Conservation (phyloP, 805 yeast genomes). For the Cyberlindnera misumaiensis region DNA sequence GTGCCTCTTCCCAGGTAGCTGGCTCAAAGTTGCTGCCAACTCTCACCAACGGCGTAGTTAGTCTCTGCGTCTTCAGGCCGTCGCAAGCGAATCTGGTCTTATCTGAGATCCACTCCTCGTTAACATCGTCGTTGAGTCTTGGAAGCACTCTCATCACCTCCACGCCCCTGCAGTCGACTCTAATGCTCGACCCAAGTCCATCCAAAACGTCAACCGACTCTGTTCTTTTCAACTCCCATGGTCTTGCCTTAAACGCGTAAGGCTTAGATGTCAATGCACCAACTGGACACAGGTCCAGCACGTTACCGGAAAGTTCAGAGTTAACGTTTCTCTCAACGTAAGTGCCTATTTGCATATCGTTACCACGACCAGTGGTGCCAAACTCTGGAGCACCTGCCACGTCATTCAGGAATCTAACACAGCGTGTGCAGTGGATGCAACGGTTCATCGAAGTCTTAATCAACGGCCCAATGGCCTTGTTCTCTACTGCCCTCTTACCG, state of each 20-base stretch:
- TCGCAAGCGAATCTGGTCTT: conserved; percentile 82
- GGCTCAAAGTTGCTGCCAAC: conserved; percentile 61
- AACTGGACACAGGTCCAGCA: conserved; percentile 84
- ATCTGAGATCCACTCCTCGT: conserved; percentile 90
- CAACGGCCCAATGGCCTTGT: conserved; percentile 84
- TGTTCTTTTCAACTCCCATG: conserved; percentile 89
- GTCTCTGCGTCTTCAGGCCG: conserved; percentile 79
- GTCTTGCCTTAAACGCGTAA: conserved; percentile 86
- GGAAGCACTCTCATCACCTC: conserved; percentile 86
- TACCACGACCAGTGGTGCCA: conserved; percentile 86
- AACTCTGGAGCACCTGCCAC: conserved; percentile 91
- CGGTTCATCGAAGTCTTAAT: conserved; percentile 89
- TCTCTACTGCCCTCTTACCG: conserved; percentile 87
- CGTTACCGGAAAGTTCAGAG: conserved; percentile 81
- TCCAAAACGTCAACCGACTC: conserved; percentile 82
- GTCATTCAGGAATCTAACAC: conserved; percentile 84
- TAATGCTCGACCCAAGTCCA: conserved; percentile 73
- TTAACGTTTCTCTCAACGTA: conserved; percentile 79
- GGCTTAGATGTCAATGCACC: conserved; percentile 90
- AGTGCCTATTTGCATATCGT: conserved; percentile 88
- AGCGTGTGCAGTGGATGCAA: conserved; percentile 88
- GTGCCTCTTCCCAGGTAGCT: conserved; percentile 85
- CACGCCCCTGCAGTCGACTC: conserved; percentile 82
- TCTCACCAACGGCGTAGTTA: conserved; percentile 73
- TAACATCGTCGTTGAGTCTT: conserved; percentile 76